phyloP scores from a whole-genome alignment of 1,284 basidiomycete genomes.

The Apiotrichum sp. region DNA sequence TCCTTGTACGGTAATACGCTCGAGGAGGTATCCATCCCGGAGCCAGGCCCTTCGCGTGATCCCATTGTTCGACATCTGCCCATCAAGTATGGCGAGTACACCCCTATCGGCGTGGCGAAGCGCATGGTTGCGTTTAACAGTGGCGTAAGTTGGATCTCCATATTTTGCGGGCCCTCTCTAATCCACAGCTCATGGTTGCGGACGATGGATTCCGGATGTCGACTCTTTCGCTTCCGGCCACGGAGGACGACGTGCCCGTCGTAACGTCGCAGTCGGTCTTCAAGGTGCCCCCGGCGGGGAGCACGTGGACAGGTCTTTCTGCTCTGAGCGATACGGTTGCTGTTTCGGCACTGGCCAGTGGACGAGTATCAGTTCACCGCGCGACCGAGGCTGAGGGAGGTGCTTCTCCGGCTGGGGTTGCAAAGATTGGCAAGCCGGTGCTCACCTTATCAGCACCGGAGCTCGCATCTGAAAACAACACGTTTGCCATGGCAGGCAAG shows the following conservation, averaged over 20 bases:
- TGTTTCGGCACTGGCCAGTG: conserved; percentile 39
- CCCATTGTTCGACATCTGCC: conserved; percentile 40
- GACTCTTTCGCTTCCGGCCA: conserved; percentile 19
- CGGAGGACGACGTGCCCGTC: conserved; percentile 14
- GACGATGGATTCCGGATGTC: conserved; percentile 38
- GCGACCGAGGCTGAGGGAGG: neutral
- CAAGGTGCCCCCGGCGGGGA: conserved; percentile 8
- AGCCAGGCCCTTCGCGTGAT: conserved; percentile 22
- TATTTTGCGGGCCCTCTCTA: too few relatives aligned
- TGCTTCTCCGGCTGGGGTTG: neutral
- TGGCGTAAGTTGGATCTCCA: conserved; percentile 15
- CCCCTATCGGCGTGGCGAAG: conserved; percentile 33
- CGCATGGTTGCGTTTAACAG: conserved; percentile 21
- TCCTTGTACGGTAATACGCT: conserved; percentile 43
- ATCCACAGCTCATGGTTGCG: conserved; percentile 26
- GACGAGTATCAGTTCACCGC: conserved; percentile 26
- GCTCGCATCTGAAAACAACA: conserved; percentile 40
- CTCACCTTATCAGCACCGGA: conserved; percentile 49
- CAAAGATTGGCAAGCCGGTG: conserved; percentile 24
- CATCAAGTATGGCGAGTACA: conserved; percentile 34
- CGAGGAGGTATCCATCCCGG: conserved; percentile 38
- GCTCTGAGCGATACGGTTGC: conserved; percentile 21
- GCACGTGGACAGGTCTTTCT: conserved; percentile 15
- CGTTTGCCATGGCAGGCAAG: conserved; percentile 76
- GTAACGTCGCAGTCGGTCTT: conserved; percentile 8